A percentile compares a stretch with the other conserved stretches of the same genome.
Evolutionary conservation across 2,329 filamentous ascomycete species (phyloP).

Genomic region (Colletotrichum zoysiae): DNA sequence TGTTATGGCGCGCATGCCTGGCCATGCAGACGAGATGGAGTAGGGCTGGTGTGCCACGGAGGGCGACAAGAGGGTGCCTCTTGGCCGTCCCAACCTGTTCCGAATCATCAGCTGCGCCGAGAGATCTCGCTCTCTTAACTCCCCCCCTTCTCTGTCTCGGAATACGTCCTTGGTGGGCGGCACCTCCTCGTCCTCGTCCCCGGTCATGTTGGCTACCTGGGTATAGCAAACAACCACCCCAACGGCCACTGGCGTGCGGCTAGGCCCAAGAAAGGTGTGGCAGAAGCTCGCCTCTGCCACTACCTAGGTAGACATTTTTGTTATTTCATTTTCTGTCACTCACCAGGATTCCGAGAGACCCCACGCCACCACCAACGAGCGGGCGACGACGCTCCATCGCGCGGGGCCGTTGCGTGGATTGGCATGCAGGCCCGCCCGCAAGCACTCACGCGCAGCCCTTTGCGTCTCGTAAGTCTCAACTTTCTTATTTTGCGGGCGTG

Average conservation of each 20-base stretch:
- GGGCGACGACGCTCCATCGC: neutral
- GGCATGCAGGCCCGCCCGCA: slow-evolving; percentile 25
- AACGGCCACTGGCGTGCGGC: slow-evolving; percentile 28
- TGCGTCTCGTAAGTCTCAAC: slow-evolving; percentile 31
- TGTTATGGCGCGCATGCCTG: neutral
- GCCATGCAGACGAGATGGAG: neutral
- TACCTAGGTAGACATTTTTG: neutral
- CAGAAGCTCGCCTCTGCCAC: neutral
- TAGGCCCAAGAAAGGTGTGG: slow-evolving; percentile 6
- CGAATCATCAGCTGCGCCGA: neutral
- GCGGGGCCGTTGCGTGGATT: slow-evolving; percentile 21
- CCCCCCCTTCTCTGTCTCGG: neutral
- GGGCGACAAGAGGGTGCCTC: neutral
- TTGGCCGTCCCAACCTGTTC: neutral
- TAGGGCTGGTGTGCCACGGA: neutral
- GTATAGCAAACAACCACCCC: slow-evolving; percentile 10
- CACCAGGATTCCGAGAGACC: slow-evolving; percentile 7
- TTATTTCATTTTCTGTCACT: neutral
- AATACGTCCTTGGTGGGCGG: slow-evolving; percentile 20
- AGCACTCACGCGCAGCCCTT: neutral
- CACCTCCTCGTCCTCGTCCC: slow-evolving; percentile 13
- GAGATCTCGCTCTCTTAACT: neutral
- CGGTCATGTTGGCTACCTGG: slow-evolving; percentile 6
- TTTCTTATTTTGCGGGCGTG: slow-evolving; percentile 36
- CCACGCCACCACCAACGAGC: slow-evolving; percentile 25